Base-by-base conservation (phyloP, 2,329 filamentous ascomycete genomes). In the Pseudogymnoascus sp. region DNA sequence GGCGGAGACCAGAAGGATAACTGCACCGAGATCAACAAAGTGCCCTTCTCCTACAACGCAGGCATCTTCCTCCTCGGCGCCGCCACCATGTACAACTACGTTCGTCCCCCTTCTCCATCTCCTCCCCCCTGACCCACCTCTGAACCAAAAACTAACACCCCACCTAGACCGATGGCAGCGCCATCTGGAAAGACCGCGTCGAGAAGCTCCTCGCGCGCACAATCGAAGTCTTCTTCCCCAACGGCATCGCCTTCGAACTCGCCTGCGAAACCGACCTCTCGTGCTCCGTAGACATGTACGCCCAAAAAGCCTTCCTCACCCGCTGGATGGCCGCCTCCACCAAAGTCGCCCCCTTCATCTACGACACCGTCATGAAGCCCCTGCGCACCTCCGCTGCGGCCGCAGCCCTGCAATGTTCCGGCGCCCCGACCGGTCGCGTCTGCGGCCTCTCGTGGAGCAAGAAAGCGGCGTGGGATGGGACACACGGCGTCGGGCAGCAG, bases 41-140 rank as follows among this genome's bases (percentile, higher is more conserved):
- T 86, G 66, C 84, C 88, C 67, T 91, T 87, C 79, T 83, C 84
- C 1, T 89, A 89, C 75, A 90, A 89, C 69, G 80, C 82, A 4
- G 88, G 87, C n/a, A 82, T 83, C 7, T 87, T 86, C 70, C 79
- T 91, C 43, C 79, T 84, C 3, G 87, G 87, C 3, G 81, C 71
- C 6, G 76, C 77, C 2, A 75, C 75, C 49, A 75, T 79, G 70
- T 77, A 74, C 64, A 79, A 80, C 66, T 72, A 87, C 43, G 79
- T 81, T 72, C 67, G 77, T 68, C 37, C 18, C 14, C 16, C 40
- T 40, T 40, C 28, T 53, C 36, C 28, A 49, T 12, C 6, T 25
- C 12, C 34, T 25, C 14, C 4, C 16, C 11, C 11, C 16, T 16
- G 16, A 16, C 16, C 46, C 12, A 43, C 9, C n/a, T 25, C 23